These are phyloP conservation scores for Setomelanomma holmii DNA, from an alignment of 2,329 filamentous ascomycete species.

Conservation along the genomic window DNA sequence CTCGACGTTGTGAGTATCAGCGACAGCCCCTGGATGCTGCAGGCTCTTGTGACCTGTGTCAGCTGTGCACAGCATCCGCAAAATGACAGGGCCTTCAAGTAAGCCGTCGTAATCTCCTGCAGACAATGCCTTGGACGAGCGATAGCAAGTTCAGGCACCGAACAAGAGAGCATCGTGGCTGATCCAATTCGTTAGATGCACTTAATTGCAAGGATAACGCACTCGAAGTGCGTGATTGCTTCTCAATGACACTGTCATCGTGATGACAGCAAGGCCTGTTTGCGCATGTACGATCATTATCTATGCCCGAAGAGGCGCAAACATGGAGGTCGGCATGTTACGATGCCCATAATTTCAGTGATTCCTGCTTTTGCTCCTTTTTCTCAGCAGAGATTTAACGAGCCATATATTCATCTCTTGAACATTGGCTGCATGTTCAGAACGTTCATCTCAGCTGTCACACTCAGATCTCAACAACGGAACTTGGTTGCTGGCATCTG, in stretches of 20 bases:
- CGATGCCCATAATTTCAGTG: no score
- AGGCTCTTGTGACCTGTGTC: conserved; percentile 43
- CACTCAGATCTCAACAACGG: not conserved
- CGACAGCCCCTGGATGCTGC: conserved; percentile 37
- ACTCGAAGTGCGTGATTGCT: not conserved
- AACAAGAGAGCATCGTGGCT: not conserved
- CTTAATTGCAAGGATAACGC: not conserved
- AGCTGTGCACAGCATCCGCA: conserved; percentile 38
- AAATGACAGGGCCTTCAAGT: conserved; percentile 25
- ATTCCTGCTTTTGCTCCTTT: no score
- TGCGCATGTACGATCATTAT: no score
- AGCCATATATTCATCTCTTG: not conserved
- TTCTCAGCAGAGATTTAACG: not conserved
- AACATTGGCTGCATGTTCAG: no score
- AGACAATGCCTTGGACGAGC: not conserved
- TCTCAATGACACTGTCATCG: not conserved
- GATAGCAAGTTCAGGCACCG: not conserved
- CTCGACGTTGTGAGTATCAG: conserved; percentile 4
- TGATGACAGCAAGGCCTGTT: no score
- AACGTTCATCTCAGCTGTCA: not conserved
- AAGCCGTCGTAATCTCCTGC: conserved; percentile 31
- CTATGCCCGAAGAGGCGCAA: no score
- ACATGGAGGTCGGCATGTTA: no score
- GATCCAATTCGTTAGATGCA: not conserved
- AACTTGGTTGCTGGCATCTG: conserved; percentile 4